A percentile compares a stretch with the other conserved stretches of the same genome.
Conservation (phyloP, 2,329 filamentous ascomycete species). For the Alternaria conjuncta region DNA sequence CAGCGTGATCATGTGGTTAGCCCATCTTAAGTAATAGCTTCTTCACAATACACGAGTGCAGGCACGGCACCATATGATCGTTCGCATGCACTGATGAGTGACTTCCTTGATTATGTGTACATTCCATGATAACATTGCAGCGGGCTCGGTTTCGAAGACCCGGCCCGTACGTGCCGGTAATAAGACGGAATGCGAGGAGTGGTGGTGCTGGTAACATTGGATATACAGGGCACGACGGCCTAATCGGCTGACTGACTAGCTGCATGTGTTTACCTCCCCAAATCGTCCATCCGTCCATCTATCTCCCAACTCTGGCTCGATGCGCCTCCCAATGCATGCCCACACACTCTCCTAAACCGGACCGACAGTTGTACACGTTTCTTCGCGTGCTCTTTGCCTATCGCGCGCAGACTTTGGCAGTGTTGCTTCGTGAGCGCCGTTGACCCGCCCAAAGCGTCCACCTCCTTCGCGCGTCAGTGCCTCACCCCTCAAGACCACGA, state of each 20-base stretch:
- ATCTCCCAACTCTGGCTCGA: constrained; percentile 23
- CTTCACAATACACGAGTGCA: constrained; percentile 1
- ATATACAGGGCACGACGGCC: constrained; percentile 36
- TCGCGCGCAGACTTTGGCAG: constrained; percentile 42
- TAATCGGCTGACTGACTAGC: constrained; percentile 48
- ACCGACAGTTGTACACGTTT: constrained; percentile 19
- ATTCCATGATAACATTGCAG: not conserved
- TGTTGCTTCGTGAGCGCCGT: constrained; percentile 38
- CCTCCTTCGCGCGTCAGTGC: constrained; percentile 43
- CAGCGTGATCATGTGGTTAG: constrained; percentile 6
- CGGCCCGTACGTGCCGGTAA: not conserved
- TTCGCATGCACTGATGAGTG: not conserved
- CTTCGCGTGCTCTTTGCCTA: constrained; percentile 19
- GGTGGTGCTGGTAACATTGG: constrained; percentile 43
- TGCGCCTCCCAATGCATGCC: constrained; percentile 34
- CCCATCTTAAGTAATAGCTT: constrained; percentile 5
- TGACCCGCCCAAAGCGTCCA: constrained; percentile 26
- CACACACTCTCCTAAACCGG: constrained; percentile 28
- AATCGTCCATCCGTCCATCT: constrained; percentile 35
- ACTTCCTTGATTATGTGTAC: not conserved
- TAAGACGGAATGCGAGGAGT: constrained; percentile 35
- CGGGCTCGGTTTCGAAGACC: not conserved
- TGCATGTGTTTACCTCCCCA: constrained; percentile 45
- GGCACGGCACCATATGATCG: not conserved
- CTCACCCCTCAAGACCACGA: constrained; percentile 32